phyloP scores from a whole-genome alignment of 116 monocot species.

The Posidonia oceanica region DNA sequence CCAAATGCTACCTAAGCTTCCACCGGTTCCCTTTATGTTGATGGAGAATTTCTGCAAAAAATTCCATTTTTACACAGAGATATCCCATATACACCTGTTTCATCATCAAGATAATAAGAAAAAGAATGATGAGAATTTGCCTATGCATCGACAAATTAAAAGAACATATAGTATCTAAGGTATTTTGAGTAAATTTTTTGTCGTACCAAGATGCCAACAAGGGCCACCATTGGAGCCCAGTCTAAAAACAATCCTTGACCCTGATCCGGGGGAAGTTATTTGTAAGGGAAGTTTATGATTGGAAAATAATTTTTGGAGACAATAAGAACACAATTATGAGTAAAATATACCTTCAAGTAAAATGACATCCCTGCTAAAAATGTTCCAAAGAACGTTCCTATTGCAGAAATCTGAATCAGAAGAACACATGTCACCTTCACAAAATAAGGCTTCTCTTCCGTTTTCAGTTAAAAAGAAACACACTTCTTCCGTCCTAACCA shows the following conservation, averaged over 20 bases:
- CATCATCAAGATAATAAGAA: slow-evolving; percentile 17
- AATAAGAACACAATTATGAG: not conserved
- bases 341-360: slow-evolving; percentile 39
- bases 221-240: slow-evolving; percentile 29
- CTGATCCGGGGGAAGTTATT: slow-evolving; percentile 12
- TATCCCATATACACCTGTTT: slow-evolving; percentile 62
- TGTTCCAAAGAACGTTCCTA: slow-evolving; percentile 41
- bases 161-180: no score
- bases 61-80: slow-evolving; percentile 72
- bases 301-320: not conserved
- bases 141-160: slow-evolving; percentile 28
- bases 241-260: slow-evolving; percentile 27
- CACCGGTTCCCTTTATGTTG: slow-evolving; percentile 59
- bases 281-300: not conserved
- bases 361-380: slow-evolving; percentile 42
- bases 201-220: slow-evolving; percentile 43
- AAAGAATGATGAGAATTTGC: slow-evolving; percentile 15
- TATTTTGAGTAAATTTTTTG: no score
- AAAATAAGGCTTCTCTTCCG: no score
- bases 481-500: slow-evolving; percentile 59
- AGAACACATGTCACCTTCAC: not conserved
- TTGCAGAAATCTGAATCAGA: slow-evolving; percentile 44
- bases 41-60: slow-evolving; percentile 53
- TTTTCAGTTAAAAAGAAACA: not conserved
- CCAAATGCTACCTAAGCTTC: no score